Conservation (phyloP, 176 grass and related monocot species). For the Lolium perenne region DNA sequence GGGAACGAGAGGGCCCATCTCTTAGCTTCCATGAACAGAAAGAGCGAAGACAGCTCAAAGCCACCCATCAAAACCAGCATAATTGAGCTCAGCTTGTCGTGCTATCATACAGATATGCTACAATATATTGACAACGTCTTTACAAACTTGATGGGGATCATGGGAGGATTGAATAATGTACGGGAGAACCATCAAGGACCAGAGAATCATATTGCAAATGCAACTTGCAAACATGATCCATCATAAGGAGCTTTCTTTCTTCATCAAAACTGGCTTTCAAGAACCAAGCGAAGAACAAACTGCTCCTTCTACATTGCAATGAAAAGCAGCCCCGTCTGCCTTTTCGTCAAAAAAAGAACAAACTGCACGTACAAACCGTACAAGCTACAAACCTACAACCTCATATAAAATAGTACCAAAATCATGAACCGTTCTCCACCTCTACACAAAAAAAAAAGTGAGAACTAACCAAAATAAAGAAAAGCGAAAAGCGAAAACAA, state of each 20-base stretch:
- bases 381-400: constrained; percentile 48
- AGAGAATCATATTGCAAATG: background rate
- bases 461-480: constrained; percentile 11
- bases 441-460: constrained; percentile 19
- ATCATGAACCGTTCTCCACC: constrained; percentile 9
- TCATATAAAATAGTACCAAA: background rate
- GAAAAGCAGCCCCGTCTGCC: no score
- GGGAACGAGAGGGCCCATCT: background rate
- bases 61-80: constrained; percentile 34
- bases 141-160: constrained; percentile 26
- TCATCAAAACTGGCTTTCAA: constrained; percentile 44
- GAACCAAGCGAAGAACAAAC: constrained; percentile 32
- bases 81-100: constrained; percentile 9
- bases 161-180: constrained; percentile 2
- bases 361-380: constrained; percentile 29
- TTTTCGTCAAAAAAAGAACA: background rate
- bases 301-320: background rate
- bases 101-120: background rate
- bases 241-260: constrained; percentile 16
- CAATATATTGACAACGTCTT: background rate
- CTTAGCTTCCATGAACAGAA: background rate
- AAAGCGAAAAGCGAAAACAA: background rate
- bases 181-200: background rate
- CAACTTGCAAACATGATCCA: background rate
- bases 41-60: constrained; percentile 23